These are phyloP conservation scores for Botrytis deweyae DNA, from an alignment of 2,329 filamentous ascomycete species.

Conservation along the genomic window DNA sequence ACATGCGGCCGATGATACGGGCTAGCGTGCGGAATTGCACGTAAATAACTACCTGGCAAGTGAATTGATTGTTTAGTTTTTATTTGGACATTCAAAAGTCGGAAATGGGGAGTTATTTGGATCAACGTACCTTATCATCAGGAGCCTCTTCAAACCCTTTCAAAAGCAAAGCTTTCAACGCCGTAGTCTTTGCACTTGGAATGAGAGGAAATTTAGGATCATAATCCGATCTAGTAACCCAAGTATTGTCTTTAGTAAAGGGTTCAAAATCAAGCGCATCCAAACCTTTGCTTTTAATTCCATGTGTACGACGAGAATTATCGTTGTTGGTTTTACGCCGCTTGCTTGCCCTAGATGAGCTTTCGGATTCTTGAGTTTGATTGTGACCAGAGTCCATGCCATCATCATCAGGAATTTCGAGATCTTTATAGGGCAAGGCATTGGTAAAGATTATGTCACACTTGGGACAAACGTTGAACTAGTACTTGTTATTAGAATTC, in stretches of 20 bases:
- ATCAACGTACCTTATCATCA: slow-evolving; percentile 46
- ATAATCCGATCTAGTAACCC: slow-evolving; percentile 32
- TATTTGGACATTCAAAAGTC: background rate
- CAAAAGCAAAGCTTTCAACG: slow-evolving; percentile 40
- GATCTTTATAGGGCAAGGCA: slow-evolving; percentile 10
- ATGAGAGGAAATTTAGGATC: slow-evolving; percentile 35
- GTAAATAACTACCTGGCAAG: slow-evolving; percentile 49
- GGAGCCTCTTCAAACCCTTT: slow-evolving; percentile 46
- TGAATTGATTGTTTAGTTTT: slow-evolving; percentile 6
- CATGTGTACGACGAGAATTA: background rate
- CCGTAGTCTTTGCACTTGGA: slow-evolving; percentile 44
- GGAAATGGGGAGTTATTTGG: background rate
- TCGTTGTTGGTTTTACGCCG: slow-evolving; percentile 9
- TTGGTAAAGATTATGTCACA: slow-evolving; percentile 29
- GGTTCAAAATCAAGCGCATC: slow-evolving; percentile 36
- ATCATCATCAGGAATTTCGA: slow-evolving; percentile 24
- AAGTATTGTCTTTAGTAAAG: slow-evolving; percentile 27
- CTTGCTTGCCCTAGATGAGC: background rate
- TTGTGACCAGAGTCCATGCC: slow-evolving; percentile 8
- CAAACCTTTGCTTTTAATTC: slow-evolving; percentile 26
- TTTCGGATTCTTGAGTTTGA: background rate
- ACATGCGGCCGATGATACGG: slow-evolving; percentile 51
- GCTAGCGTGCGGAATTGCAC: slow-evolving; percentile 58
- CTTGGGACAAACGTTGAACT: slow-evolving; percentile 27
- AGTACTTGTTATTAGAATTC: background rate